These are phyloP conservation scores for Chlorophyllum brunneum DNA, from an alignment of 768 basidiomycete genomes.

Conservation along the genomic window DNA sequence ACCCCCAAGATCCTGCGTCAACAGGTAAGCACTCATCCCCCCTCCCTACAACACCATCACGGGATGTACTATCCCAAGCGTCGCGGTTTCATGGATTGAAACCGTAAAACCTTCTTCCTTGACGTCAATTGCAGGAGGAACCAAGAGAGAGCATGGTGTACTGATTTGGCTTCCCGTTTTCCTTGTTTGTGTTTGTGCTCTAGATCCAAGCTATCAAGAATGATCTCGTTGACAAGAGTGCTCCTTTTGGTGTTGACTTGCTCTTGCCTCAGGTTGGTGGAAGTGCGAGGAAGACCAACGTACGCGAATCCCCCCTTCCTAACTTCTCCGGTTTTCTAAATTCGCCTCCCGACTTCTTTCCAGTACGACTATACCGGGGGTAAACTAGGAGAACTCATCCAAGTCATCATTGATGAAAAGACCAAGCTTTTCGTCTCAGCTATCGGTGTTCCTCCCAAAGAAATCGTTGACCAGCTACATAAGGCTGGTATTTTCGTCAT, in stretches of 20 bases:
- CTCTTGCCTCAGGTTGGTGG: constrained; percentile 86
- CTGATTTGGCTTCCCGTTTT: constrained; percentile 15
- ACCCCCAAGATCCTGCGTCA: constrained; percentile 76
- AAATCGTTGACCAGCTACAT: constrained; percentile 79
- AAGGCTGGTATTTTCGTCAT: constrained; percentile 81
- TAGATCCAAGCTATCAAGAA: constrained; percentile 75
- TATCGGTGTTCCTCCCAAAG: constrained; percentile 80
- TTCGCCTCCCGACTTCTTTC: not conserved
- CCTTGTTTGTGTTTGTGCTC: constrained; percentile 13
- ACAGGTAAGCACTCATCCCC: constrained; percentile 48
- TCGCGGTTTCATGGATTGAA: not conserved
- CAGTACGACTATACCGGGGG: constrained; percentile 91
- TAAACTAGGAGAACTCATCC: constrained; percentile 74
- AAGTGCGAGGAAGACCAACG: constrained; percentile 87
- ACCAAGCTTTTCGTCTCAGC: constrained; percentile 87
- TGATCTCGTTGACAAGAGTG: constrained; percentile 66
- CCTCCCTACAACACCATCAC: not conserved
- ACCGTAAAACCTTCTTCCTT: constrained; percentile 7
- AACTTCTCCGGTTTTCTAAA: not conserved
- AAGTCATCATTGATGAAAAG: constrained; percentile 92
- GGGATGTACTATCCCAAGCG: not conserved
- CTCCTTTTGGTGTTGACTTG: constrained; percentile 89
- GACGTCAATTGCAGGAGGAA: constrained; percentile 3
- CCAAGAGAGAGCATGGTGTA: constrained; percentile 7
- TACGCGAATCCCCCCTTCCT: constrained; percentile 24